Evolutionary conservation across 768 basidiomycete genomes (phyloP), one percentile per base, ranked within the genome.

Genomic region (Rhodotorula sphaerocarpa): DNA sequence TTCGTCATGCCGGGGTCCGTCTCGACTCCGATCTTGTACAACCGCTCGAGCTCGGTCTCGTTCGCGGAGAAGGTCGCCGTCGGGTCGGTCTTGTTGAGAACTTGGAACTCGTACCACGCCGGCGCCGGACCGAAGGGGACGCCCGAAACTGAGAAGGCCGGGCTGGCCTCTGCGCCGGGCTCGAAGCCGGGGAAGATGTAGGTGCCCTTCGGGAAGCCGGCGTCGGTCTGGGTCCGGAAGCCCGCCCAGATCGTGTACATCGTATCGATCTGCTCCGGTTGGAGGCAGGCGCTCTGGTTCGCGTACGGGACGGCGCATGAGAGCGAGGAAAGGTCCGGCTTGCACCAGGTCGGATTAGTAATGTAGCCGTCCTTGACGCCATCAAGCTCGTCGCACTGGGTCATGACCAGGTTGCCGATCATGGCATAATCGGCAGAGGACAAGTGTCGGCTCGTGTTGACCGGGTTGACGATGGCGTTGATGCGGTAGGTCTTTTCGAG

Each of bases 311-410:
- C 30, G 27, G 23, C 27, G 42, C 66, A 67, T 3, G 39, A 9
- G 23, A 67, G 46, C 7, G 46, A 23, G 5, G 25, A 23, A 25
- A 67, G 51, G 39, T 71, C 72, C 11, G 76, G 75, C 31, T 73
- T 70, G 41, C 71, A 73, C 52, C 71, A 70, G 50, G 70, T 59
- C 15, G 75, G 73, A 56, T 75, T 74, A 25, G 73, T 73, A 51
- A 76, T 68, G 56, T 76, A 65, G 15, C 71, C 71, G 43, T 75
- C 75, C 59, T 74, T 73, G 27, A 71, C 33, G 5, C 67, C 65
- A 47, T 71, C 70, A 21, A 63, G 50, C n/a, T 39, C 59, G 60
- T 71, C 70, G 57, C 70, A 71, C 48, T 71, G 50, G 4, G 5
- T 15, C 18, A 25, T 14, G 46, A 55, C 55, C 28, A 55, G 39